Percentiles rank a stretch among this genome's conserved stretches.
Conservation (phyloP, 495 filamentous ascomycete genomes). For the Penicillium canescens region DNA sequence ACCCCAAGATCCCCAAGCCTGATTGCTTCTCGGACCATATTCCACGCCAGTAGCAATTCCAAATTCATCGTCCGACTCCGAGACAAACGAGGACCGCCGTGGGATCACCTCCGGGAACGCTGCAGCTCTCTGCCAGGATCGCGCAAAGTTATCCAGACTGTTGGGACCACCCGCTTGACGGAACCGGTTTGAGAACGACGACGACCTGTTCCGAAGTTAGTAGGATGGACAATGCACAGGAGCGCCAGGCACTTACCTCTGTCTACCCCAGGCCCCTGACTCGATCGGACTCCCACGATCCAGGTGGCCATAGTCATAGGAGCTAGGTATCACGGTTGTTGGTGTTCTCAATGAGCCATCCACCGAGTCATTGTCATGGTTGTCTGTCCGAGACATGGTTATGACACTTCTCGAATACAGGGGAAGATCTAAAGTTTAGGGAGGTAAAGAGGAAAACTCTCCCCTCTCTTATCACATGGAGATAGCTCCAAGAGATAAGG, state of each 20-base stretch:
- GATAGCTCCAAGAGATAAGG: conserved; percentile 9
- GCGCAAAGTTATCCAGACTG: conserved; percentile 90
- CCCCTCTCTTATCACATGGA: conserved; percentile 13
- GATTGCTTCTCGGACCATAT: conserved; percentile 35
- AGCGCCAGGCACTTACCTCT: conserved; percentile 11
- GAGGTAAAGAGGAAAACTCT: background rate
- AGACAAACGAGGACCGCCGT: conserved; percentile 68
- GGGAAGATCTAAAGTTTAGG: background rate
- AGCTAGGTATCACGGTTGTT: conserved; percentile 7
- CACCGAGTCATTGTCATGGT: conserved; percentile 6
- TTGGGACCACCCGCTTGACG: conserved; percentile 87
- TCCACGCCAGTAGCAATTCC: conserved; percentile 27
- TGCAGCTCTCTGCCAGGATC: conserved; percentile 91
- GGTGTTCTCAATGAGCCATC: conserved; percentile 15
- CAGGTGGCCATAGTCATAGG: conserved; percentile 19
- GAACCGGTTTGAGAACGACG: conserved; percentile 75
- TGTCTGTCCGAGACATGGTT: conserved; percentile 14
- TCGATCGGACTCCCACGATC: conserved; percentile 17
- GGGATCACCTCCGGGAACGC: conserved; percentile 84
- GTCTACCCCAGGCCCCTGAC: conserved; percentile 16
- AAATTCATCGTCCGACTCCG: conserved; percentile 50
- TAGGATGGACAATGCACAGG: no score
- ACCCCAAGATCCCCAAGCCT: conserved; percentile 5
- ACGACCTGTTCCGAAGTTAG: conserved; percentile 24
- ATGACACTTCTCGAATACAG: background rate